Percentiles rank a stretch among this genome's conserved stretches.
phyloP scores from a whole-genome alignment of 2,329 filamentous ascomycete genomes.

The Penicillium hesseltinei region DNA sequence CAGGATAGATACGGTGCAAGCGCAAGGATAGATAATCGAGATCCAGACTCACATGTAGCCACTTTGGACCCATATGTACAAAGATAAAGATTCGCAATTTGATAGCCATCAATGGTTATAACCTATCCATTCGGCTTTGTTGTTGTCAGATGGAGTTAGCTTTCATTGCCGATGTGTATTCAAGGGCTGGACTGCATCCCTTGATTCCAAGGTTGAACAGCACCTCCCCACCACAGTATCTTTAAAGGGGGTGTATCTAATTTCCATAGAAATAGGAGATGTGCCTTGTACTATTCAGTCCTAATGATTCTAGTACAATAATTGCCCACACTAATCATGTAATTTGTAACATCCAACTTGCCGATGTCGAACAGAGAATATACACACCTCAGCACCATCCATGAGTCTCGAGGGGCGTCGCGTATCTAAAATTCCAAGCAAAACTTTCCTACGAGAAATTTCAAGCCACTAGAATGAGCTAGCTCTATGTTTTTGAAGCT shows the following conservation, averaged over 20 bases:
- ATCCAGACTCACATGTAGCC: not conserved
- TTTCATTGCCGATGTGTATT: not conserved
- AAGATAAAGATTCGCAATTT: not conserved
- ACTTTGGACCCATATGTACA: not conserved
- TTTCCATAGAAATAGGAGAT: not conserved
- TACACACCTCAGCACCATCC: not conserved
- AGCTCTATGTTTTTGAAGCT: not conserved
- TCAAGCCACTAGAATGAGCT: not conserved
- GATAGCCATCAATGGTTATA: not conserved
- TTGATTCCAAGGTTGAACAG: not conserved
- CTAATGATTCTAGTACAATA: not conserved
- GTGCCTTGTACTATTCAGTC: not conserved
- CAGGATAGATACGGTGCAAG: not conserved
- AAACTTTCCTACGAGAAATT: not conserved
- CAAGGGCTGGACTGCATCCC: not conserved
- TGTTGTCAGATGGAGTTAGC: not conserved
- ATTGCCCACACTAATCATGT: not conserved
- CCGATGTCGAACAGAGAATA: not conserved
- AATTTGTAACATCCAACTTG: not conserved
- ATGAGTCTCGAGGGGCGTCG: not conserved
- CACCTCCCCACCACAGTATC: not conserved
- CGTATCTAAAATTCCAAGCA: not conserved
- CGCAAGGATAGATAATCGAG: not conserved
- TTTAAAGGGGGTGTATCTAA: not conserved
- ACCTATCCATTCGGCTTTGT: not conserved